Conservation (phyloP, 139 green algal species). For the Dunaliella sp. region DNA sequence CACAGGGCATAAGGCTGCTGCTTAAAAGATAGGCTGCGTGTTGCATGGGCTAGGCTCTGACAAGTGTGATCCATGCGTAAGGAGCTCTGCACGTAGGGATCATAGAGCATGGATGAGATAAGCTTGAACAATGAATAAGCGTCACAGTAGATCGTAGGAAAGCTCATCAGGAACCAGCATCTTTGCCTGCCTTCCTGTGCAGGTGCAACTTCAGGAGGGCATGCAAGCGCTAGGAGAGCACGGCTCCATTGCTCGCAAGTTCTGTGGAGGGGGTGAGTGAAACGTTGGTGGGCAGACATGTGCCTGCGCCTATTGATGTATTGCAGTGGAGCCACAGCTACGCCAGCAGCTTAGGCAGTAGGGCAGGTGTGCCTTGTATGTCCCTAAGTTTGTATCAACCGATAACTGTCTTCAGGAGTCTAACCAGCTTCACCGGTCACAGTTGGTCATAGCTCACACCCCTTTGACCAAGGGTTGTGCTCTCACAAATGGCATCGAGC, state of each 20-base stretch:
- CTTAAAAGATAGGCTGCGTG: too few relatives aligned
- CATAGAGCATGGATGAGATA: neutral
- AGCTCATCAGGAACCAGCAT: neutral
- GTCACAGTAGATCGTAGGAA: neutral
- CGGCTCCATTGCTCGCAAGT: conserved; percentile 25
- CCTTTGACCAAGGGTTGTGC: too few relatives aligned
- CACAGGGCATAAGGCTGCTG: too few relatives aligned
- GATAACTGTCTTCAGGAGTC: too few relatives aligned
- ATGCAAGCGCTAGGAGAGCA: conserved; percentile 19
- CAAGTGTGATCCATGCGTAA: neutral
- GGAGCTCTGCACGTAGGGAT: neutral
- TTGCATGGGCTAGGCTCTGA: too few relatives aligned
- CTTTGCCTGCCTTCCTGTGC: neutral
- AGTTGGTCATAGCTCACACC: neutral
- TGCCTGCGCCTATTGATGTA: neutral
- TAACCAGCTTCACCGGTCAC: neutral
- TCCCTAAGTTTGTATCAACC: neutral
- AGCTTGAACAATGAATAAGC: neutral
- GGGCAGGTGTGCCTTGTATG: neutral
- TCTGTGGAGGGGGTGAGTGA: conserved; percentile 23
- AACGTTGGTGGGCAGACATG: too few relatives aligned
- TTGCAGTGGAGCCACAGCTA: neutral
- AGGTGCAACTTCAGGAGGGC: conserved; percentile 19
- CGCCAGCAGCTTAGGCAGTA: neutral
- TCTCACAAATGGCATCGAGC: too few relatives aligned